Percentiles rank a stretch among this genome's conserved stretches.
These are phyloP conservation scores for Clavispora asparagi DNA, from an alignment of 805 yeast species.

Conservation along the genomic window DNA sequence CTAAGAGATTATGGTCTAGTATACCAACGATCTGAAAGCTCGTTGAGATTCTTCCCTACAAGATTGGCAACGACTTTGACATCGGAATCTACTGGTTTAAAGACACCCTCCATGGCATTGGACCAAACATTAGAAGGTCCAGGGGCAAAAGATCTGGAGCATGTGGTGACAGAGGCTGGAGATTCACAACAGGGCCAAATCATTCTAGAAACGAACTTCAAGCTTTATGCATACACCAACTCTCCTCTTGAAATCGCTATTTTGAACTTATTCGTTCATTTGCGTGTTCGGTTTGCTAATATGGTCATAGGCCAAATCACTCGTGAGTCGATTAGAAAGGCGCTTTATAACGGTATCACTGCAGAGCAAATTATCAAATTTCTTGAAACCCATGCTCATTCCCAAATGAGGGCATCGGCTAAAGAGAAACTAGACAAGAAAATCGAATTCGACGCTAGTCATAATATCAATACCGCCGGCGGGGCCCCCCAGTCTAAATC, in stretches of 20 bases:
- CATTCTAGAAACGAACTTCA: conserved; percentile 89
- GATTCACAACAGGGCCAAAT: conserved; percentile 55
- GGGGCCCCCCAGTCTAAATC: conserved; percentile 33
- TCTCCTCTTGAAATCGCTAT: conserved; percentile 95
- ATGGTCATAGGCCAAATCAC: conserved; percentile 93
- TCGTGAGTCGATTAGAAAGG: conserved; percentile 83
- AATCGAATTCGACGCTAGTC: conserved; percentile 54
- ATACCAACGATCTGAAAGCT: conserved; percentile 51
- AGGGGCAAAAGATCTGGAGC: conserved; percentile 15
- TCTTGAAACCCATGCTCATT: conserved; percentile 87
- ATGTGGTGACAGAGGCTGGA: conserved; percentile 9
- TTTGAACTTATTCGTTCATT: conserved; percentile 78
- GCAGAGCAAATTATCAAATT: conserved; percentile 92
- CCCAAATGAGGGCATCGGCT: conserved; percentile 76
- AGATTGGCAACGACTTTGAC: conserved; percentile 84
- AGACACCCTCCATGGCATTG: conserved; percentile 72
- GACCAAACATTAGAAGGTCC: conserved; percentile 51
- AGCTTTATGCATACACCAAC: conserved; percentile 86
- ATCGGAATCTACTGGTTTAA: conserved; percentile 68
- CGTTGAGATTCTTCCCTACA: conserved; percentile 80
- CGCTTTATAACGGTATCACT: conserved; percentile 82
- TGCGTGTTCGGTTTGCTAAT: conserved; percentile 80
- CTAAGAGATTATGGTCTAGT: conserved; percentile 88
- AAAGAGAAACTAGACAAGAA: conserved; percentile 65
- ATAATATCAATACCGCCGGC: conserved; percentile 42